These are phyloP conservation scores for Suhomyces vadensis DNA, from an alignment of 805 yeast genomes.

Conservation along the genomic window DNA sequence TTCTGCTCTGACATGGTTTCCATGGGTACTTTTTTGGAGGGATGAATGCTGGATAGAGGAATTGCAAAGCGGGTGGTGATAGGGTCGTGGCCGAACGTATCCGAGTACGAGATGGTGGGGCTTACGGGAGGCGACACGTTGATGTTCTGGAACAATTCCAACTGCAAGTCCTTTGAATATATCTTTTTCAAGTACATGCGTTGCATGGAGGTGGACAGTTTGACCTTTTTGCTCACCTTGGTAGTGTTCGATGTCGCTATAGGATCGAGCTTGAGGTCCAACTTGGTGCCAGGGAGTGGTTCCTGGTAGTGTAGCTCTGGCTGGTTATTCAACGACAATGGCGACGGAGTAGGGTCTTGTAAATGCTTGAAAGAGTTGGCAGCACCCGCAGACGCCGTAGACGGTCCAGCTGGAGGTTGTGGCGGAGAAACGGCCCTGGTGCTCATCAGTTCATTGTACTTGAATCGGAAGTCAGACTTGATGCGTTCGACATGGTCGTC, in stretches of 20 bases:
- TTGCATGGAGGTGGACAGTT: conserved; percentile 18
- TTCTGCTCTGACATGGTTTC: conserved; percentile 30
- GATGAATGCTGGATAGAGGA: conserved; percentile 4
- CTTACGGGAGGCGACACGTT: conserved; percentile 12
- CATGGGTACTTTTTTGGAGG: background rate
- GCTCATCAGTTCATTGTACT: conserved; percentile 6
- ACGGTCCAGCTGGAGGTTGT: background rate
- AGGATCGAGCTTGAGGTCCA: conserved; percentile 1
- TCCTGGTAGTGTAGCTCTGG: background rate
- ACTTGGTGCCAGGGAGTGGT: background rate
- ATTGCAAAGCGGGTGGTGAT: conserved; percentile 14
- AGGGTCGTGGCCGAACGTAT: background rate
- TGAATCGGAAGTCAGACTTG: conserved; percentile 28
- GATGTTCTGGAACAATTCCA: conserved; percentile 29
- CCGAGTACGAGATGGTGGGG: conserved; percentile 10
- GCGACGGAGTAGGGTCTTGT: conserved; percentile 27
- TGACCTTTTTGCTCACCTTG: conserved; percentile 15
- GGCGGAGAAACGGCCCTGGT: conserved; percentile 1
- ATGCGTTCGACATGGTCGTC: conserved; percentile 7
- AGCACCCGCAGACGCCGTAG: background rate
- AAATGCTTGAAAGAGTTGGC: conserved; percentile 2
- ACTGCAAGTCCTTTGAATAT: conserved; percentile 40
- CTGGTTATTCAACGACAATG: conserved; percentile 19
- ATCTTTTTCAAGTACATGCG: conserved; percentile 31
- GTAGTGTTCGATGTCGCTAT: background rate